These are phyloP conservation scores for Centella asiatica DNA, from an alignment of 129 eudicot species.

Conservation along the genomic window DNA sequence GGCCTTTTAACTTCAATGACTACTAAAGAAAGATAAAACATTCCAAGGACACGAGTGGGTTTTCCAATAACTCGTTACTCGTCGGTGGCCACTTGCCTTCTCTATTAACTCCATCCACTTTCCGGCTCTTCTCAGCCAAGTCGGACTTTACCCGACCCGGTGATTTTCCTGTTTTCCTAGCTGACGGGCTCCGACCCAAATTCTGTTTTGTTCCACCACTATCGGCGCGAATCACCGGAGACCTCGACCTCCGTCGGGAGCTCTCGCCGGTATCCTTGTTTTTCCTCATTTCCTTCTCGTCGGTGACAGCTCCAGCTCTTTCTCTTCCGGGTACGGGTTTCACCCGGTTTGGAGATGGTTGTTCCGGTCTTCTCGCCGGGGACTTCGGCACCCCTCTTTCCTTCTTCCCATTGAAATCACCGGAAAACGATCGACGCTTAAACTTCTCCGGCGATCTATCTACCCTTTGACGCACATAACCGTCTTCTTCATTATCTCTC, in stretches of 20 bases:
- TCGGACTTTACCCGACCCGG: slow-evolving; percentile 63
- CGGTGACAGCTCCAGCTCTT: not conserved
- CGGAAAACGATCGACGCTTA: slow-evolving; percentile 28
- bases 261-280: slow-evolving; percentile 19
- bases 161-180: slow-evolving; percentile 50
- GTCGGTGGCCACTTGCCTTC: slow-evolving; percentile 28
- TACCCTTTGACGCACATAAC: slow-evolving; percentile 22
- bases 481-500: slow-evolving; percentile 13
- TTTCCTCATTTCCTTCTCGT: not conserved
- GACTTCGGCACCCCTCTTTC: slow-evolving; percentile 32
- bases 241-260: slow-evolving; percentile 47
- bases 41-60: slow-evolving; percentile 91
- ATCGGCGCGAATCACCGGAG: slow-evolving; percentile 48
- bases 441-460: slow-evolving; percentile 39
- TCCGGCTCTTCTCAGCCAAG: slow-evolving; percentile 32
- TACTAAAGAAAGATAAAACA: slow-evolving; percentile 79
- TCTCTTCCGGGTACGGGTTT: slow-evolving; percentile 28
- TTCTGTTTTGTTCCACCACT: slow-evolving; percentile 19
- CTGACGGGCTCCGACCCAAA: slow-evolving; percentile 47
- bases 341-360: slow-evolving; percentile 45
- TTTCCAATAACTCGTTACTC: slow-evolving; percentile 65
- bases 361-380: slow-evolving; percentile 45
- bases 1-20: slow-evolving; percentile 8
- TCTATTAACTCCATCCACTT: slow-evolving; percentile 15
- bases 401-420: slow-evolving; percentile 22